A percentile compares a stretch with the other conserved stretches of the same genome.
These are phyloP conservation scores for Trypanosoma cruzi DNA, from an alignment of 208 protist species.

Conservation along the genomic window DNA sequence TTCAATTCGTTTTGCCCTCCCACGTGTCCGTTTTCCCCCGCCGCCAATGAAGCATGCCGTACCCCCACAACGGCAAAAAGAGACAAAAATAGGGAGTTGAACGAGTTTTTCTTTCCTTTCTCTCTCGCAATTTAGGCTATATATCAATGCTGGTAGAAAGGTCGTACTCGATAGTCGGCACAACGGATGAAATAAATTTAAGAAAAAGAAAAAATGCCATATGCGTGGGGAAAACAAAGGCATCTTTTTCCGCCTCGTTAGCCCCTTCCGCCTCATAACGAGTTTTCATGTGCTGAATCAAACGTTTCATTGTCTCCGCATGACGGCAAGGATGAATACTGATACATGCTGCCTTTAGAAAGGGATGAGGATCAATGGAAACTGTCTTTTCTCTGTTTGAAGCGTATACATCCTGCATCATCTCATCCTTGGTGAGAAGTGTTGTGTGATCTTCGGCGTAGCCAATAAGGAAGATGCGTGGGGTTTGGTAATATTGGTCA, in stretches of 20 bases:
- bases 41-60: too few relatives aligned
- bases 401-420: constrained; percentile 97
- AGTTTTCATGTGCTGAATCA: constrained; percentile 82
- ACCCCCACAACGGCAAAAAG: too few relatives aligned
- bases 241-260: constrained; percentile 31
- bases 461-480: constrained; percentile 96
- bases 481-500: constrained; percentile 97
- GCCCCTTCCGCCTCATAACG: constrained; percentile 47
- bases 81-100: too few relatives aligned
- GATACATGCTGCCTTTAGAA: constrained; percentile 79
- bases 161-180: constrained; percentile 98
- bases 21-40: too few relatives aligned
- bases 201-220: constrained; percentile 75
- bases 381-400: constrained; percentile 98
- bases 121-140: not conserved
- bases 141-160: constrained; percentile 88
- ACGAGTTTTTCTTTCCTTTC: not conserved
- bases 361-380: constrained; percentile 94
- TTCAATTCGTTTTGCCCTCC: too few relatives aligned
- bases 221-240: constrained; percentile 52
- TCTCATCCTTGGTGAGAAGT: constrained; percentile 85
- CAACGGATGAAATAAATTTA: constrained; percentile 95
- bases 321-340: constrained; percentile 97
- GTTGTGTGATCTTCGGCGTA: constrained; percentile 76
- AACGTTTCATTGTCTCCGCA: constrained; percentile 94